Evolutionary conservation across 768 basidiomycete genomes (phyloP).

Genomic region (Leccinum boreale): DNA sequence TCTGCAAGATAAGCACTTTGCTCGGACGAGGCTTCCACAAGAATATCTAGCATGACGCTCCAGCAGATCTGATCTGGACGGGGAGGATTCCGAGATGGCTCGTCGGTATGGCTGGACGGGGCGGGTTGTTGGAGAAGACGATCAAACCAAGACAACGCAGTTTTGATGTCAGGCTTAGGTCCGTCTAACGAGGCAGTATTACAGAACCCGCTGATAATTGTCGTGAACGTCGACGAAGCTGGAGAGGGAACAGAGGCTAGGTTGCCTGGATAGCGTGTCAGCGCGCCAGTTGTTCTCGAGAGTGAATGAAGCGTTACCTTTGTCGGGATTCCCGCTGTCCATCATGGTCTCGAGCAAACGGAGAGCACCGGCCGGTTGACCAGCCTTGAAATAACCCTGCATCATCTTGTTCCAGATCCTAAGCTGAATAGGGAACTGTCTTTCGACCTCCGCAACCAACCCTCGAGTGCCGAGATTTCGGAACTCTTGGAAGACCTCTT

Average conservation of each 20-base stretch:
- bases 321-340: conserved; percentile 33
- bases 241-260: conserved; percentile 50
- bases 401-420: conserved; percentile 76
- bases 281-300: background rate
- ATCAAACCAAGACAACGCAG: conserved; percentile 71
- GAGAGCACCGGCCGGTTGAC: conserved; percentile 60
- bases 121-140: conserved; percentile 49
- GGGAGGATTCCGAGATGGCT: conserved; percentile 40
- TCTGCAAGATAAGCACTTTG: conserved; percentile 45
- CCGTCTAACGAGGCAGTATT: conserved; percentile 32
- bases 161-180: conserved; percentile 45
- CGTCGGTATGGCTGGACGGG: conserved; percentile 36
- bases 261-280: conserved; percentile 11
- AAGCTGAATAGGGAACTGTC: conserved; percentile 36
- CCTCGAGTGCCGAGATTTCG: conserved; percentile 38
- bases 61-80: conserved; percentile 57
- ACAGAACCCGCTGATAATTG: conserved; percentile 66
- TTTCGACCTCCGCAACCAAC: conserved; percentile 20
- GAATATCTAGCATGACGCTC: conserved; percentile 54
- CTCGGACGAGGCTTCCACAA: conserved; percentile 36
- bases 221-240: conserved; percentile 58
- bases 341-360: conserved; percentile 71
- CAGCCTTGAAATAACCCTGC: conserved; percentile 63
- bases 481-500: conserved; percentile 65
- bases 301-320: conserved; percentile 3